Percentiles rank a stretch among this genome's conserved stretches.
Evolutionary conservation across 1,139 yeast genomes (phyloP).

Genomic region (Lodderomyces metapsilosis): DNA sequence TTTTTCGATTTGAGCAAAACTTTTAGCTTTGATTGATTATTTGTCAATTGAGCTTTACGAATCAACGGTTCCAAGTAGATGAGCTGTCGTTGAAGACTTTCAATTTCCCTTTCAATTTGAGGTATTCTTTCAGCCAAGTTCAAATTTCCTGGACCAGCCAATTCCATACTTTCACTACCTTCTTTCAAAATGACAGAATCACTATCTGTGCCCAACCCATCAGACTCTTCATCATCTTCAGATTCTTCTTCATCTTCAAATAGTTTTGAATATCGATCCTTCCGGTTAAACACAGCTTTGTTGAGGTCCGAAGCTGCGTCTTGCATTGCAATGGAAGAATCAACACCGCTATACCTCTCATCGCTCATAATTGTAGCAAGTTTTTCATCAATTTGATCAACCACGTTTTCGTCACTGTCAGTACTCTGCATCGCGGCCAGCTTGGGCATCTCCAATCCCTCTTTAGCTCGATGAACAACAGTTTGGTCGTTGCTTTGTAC

Average conservation of each 20-base stretch:
- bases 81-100: conserved; percentile 59
- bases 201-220: conserved; percentile 31
- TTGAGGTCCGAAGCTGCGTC: neutral
- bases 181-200: neutral
- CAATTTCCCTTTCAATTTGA: conserved; percentile 56
- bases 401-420: neutral
- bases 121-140: conserved; percentile 67
- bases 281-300: neutral
- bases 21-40: conserved; percentile 66
- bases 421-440: too few species aligned
- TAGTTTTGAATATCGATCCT: conserved; percentile 25
- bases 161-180: conserved; percentile 10
- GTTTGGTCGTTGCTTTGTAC: neutral
- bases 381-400: neutral
- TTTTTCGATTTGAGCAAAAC: conserved; percentile 64
- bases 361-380: neutral
- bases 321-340: too few species aligned
- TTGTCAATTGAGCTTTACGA: conserved; percentile 78
- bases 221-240: conserved; percentile 19
- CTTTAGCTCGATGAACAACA: neutral
- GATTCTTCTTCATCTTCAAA: conserved; percentile 36
- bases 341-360: too few species aligned
- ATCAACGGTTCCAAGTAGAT: conserved; percentile 64
- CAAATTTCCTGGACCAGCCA: conserved; percentile 71
- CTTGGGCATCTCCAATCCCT: neutral